Base-by-base conservation (phyloP, 352 stramenopile genomes). In the Globisporangium spinosum region DNA sequence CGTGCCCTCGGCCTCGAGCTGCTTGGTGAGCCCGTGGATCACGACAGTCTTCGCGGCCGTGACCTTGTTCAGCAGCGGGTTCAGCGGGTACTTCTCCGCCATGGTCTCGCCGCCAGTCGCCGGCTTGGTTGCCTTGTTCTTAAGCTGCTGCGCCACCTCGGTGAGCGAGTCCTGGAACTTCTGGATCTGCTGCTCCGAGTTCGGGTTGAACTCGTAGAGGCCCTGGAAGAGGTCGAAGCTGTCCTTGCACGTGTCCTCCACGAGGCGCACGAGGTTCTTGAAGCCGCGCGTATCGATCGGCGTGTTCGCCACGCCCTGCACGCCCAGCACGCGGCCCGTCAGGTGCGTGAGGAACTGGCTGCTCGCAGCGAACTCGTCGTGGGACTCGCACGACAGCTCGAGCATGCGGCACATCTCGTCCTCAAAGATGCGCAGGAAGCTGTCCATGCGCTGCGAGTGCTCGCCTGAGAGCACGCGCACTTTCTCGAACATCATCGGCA, bases 301-400 rank as follows among this genome's bases (percentile, higher is more conserved):
- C 32, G 91, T 97, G 65, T 87, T 87, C 62, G 82, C 79, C 5
- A 98, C 80, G 53, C 83, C 82, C 58, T 92, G 95, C 65, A 94
- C 80, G 20, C 93, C 95, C 13, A 99, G 80, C 66, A 99, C 98
- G 54, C 97, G 91, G 17, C 97, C 97, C 66, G 98, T 98, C 49
- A 99, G 83, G 80, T 99, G 97, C 25, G 97, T 99, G 69, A 99
- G 93, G 76, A 99, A 99, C 85, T 99, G 97, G 55, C 90, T 98
- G 73, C 98, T 98, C 15, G 97, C 96, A 32, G 97, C 95, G 67
- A 96, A 98, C 65, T 94, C 93, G 76, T 99, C 97, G 70, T 99
- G 97, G 6, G 96, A 82, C 70, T 98, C 92, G 76, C 96, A 99
- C 58, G 87, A 97, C 83, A 99, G 95, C 60, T 98, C 91, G 13